These are phyloP conservation scores for Penicillium sp. DNA, from an alignment of 2,329 filamentous ascomycete genomes.

Conservation along the genomic window DNA sequence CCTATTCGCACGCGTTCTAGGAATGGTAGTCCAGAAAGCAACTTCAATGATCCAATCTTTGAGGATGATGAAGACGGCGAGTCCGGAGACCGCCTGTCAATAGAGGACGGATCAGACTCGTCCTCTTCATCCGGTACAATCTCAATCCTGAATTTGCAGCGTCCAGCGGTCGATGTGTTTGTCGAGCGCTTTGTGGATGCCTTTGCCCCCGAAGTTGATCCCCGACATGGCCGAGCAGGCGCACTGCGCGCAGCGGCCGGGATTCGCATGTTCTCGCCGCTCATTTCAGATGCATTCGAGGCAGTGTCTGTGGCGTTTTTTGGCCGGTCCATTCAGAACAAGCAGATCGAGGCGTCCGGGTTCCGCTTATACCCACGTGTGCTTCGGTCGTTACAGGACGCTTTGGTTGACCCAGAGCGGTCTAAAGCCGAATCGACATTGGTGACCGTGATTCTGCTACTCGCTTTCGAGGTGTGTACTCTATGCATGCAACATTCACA, in stretches of 20 bases:
- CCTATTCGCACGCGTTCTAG: conserved; percentile 11
- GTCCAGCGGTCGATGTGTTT: conserved; percentile 38
- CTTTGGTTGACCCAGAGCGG: conserved; percentile 38
- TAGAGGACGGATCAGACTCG: conserved; percentile 29
- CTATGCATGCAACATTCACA: not conserved
- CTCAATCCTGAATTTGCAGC: conserved; percentile 23
- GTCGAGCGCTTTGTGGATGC: conserved; percentile 44
- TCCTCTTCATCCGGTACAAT: conserved; percentile 24
- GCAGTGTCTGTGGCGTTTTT: conserved; percentile 44
- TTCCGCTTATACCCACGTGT: conserved; percentile 39
- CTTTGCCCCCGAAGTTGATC: conserved; percentile 42
- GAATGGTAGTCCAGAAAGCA: conserved; percentile 5
- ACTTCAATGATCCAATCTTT: conserved; percentile 18
- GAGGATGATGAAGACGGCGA: conserved; percentile 20
- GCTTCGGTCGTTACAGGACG: conserved; percentile 40
- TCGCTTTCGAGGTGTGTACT: conserved; percentile 39
- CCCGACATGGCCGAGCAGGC: conserved; percentile 38
- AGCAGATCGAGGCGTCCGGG: conserved; percentile 36
- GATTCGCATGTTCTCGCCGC: conserved; percentile 45
- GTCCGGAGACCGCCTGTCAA: conserved; percentile 19
- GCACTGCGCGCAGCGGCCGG: conserved; percentile 40
- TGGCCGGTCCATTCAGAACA: conserved; percentile 39
- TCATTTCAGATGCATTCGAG: conserved; percentile 41
- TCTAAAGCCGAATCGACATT: conserved; percentile 42
- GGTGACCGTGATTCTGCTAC: conserved; percentile 41